A percentile compares a stretch with the other conserved stretches of the same genome.
Conservation (phyloP, 352 stramenopile genomes). For the Plasmopara viticola region DNA sequence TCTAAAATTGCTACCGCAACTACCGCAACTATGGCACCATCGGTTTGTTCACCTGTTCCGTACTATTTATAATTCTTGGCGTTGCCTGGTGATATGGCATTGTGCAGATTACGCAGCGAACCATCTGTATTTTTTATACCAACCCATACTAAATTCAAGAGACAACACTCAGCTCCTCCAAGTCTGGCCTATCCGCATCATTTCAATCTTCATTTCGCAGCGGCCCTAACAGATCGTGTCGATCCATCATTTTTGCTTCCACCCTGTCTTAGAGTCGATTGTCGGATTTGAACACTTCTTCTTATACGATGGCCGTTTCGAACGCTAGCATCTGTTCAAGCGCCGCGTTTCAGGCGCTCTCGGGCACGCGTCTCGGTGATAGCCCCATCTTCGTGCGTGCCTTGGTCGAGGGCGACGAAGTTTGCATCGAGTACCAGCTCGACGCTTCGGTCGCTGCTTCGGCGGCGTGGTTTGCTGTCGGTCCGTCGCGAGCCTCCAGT, state of each 20-base stretch:
- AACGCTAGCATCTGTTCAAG: constrained; percentile 41
- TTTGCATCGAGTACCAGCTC: constrained; percentile 64
- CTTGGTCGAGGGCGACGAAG: constrained; percentile 44
- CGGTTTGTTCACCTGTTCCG: too few relatives aligned
- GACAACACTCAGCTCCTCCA: background rate
- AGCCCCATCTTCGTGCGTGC: constrained; percentile 59
- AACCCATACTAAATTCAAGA: too few relatives aligned
- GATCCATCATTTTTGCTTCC: background rate
- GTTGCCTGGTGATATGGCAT: too few relatives aligned
- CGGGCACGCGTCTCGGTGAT: constrained; percentile 38
- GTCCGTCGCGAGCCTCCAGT: constrained; percentile 26
- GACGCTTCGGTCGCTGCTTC: constrained; percentile 28
- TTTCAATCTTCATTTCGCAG: constrained; percentile 19
- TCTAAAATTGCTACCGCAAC: too few relatives aligned
- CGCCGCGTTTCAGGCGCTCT: constrained; percentile 41
- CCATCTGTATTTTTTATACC: too few relatives aligned
- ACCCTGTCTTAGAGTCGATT: background rate
- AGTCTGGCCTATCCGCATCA: background rate
- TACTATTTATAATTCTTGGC: too few relatives aligned
- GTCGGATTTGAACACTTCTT: background rate
- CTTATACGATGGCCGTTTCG: constrained; percentile 12
- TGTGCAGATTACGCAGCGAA: too few relatives aligned
- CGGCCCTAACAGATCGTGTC: constrained; percentile 5
- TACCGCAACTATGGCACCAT: too few relatives aligned
- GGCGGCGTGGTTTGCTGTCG: constrained; percentile 58